Evolutionary conservation across 495 filamentous ascomycete species (phyloP).

Genomic region (Jackrogersella minutella): DNA sequence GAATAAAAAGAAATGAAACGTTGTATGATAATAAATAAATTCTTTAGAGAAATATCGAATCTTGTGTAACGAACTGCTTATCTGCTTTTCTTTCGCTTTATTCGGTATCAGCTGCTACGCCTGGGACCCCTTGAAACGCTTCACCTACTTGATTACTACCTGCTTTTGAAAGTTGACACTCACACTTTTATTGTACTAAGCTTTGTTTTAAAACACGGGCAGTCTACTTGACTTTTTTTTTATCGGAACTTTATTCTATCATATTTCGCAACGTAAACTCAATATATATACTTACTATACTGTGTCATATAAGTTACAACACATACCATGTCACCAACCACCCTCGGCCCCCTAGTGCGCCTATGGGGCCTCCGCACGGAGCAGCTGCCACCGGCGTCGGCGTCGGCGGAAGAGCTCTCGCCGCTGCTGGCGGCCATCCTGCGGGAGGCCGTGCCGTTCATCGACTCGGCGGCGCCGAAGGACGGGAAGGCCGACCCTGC

Average conservation of each 20-base stretch:
- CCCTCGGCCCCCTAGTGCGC: conserved; percentile 49
- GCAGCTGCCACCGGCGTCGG: conserved; percentile 49
- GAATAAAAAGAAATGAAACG: neutral
- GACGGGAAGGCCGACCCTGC: conserved; percentile 46
- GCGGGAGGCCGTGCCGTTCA: conserved; percentile 64
- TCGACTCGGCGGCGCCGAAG: conserved; percentile 56
- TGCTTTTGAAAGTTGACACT: too few relatives aligned
- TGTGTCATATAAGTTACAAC: too few relatives aligned
- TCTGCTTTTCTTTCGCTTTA: neutral
- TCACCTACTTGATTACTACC: neutral
- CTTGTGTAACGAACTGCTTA: neutral
- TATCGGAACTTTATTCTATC: too few relatives aligned
- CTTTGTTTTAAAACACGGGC: too few relatives aligned
- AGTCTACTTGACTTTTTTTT: too few relatives aligned
- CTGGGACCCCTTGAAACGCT: conserved; percentile 8
- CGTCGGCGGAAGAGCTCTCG: conserved; percentile 43
- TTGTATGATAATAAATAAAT: neutral
- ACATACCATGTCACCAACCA: conserved; percentile 4
- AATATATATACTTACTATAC: too few relatives aligned
- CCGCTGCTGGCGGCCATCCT: conserved; percentile 56
- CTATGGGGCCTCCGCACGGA: conserved; percentile 51
- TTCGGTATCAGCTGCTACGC: neutral
- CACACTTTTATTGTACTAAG: too few relatives aligned
- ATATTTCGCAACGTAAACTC: too few relatives aligned
- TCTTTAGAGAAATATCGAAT: too few relatives aligned